These are phyloP conservation scores for Thraustochytrium striatum DNA, from an alignment of 352 stramenopile genomes.

Conservation along the genomic window DNA sequence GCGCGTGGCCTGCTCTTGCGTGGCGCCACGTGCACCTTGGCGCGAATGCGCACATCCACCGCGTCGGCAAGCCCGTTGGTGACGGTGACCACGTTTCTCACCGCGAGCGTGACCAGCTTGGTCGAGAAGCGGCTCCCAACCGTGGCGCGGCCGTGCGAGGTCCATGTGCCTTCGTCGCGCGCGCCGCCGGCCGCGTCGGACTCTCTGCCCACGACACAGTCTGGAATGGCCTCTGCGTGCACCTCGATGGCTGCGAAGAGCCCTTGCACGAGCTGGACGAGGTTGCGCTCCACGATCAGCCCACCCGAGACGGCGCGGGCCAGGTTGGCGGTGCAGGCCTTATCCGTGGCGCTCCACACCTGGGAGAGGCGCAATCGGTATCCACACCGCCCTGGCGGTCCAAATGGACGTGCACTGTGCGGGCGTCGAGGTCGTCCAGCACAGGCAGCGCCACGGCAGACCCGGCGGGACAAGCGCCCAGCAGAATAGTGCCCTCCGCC, in stretches of 20 bases:
- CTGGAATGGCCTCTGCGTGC: background rate
- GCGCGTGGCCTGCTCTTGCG: background rate
- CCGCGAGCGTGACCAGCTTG: background rate
- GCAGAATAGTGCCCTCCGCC: background rate
- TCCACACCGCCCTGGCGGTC: background rate
- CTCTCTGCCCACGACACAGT: background rate
- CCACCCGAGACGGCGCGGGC: background rate
- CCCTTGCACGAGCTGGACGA: constrained; percentile 8
- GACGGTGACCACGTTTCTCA: background rate
- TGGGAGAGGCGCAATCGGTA: constrained; percentile 4
- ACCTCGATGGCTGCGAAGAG: background rate
- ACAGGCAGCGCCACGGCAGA: background rate
- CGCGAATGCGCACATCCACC: background rate
- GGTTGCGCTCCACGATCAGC: constrained; percentile 5
- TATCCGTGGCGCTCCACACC: background rate
- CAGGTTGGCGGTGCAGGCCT: background rate
- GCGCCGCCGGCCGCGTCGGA: too few relatives aligned
- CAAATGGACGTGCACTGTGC: background rate
- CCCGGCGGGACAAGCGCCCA: background rate
- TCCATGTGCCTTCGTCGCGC: background rate
- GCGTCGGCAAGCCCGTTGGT: background rate
- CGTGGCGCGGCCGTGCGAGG: background rate
- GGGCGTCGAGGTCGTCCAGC: constrained; percentile 9
- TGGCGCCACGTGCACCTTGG: background rate
- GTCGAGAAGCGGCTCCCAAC: background rate